phyloP scores from a whole-genome alignment of 139 green algal genomes.

The Ettlia oleoabundans region DNA sequence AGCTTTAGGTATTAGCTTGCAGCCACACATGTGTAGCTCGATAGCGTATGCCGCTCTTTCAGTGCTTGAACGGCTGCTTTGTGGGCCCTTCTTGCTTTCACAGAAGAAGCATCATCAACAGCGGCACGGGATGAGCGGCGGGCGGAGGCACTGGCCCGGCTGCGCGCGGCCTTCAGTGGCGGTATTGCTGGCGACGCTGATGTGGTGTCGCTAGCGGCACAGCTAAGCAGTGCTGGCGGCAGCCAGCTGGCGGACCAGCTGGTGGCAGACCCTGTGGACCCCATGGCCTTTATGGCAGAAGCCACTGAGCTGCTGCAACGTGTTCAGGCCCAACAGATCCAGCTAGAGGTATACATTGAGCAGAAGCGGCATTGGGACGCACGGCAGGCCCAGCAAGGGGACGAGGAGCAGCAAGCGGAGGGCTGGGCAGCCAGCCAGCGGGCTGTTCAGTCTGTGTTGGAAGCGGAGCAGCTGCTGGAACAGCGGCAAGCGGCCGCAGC shows the following conservation, averaged over 20 bases:
- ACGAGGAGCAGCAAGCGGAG: background rate
- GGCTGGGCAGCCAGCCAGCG: background rate
- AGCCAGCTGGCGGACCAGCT: conserved; percentile 8
- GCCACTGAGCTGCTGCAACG: background rate
- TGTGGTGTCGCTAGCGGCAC: conserved; percentile 31
- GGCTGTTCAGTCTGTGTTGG: background rate
- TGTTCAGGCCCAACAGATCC: background rate
- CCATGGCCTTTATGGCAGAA: conserved; percentile 12
- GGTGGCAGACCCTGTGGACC: conserved; percentile 19
- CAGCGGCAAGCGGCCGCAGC: conserved; percentile 9
- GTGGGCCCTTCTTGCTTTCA: background rate
- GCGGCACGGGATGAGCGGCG: conserved; percentile 5
- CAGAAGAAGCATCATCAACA: background rate
- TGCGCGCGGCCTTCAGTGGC: conserved; percentile 16
- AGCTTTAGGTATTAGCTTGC: too few species aligned
- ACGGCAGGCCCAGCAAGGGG: background rate
- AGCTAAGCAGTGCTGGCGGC: conserved; percentile 14
- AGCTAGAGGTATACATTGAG: conserved; percentile 20
- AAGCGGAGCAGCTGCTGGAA: conserved; percentile 3
- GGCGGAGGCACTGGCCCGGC: background rate
- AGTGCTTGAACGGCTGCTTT: background rate
- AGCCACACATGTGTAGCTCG: too few species aligned
- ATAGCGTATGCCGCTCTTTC: too few species aligned
- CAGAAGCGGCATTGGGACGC: background rate
- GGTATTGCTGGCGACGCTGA: conserved; percentile 14